Percentiles rank a stretch among this genome's conserved stretches.
Evolutionary conservation across 768 basidiomycete genomes (phyloP).

Genomic region (Lactifluus echinatus): DNA sequence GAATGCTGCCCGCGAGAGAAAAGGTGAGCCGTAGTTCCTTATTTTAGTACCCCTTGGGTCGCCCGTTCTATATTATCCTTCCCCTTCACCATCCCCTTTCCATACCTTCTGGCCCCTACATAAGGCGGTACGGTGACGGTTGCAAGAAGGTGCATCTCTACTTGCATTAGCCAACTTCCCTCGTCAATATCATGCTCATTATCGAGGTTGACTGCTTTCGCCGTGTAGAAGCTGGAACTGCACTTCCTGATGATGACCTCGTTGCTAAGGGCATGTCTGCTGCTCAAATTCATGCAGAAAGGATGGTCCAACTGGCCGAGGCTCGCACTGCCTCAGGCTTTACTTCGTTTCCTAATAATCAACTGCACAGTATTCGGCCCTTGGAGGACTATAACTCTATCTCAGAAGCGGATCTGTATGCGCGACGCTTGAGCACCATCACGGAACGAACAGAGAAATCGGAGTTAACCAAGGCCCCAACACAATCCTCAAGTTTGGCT

Average conservation of each 20-base stretch:
- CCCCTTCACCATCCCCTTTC: conserved; percentile 24
- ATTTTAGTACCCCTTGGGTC: conserved; percentile 25
- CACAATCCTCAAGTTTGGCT: conserved; percentile 10
- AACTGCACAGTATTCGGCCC: conserved; percentile 51
- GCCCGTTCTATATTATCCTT: conserved; percentile 23
- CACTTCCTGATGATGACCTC: conserved; percentile 20
- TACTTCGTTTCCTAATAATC: conserved; percentile 37
- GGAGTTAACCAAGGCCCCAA: conserved; percentile 2
- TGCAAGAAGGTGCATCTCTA: conserved; percentile 23
- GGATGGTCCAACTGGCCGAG: conserved; percentile 12
- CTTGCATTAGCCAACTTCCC: conserved; percentile 10
- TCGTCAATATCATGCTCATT: conserved; percentile 17
- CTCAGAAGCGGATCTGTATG: conserved; percentile 8
- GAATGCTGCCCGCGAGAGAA: conserved; percentile 58
- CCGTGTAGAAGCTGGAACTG: conserved; percentile 22
- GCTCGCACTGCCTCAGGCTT: conserved; percentile 21
- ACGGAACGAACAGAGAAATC: conserved; percentile 20
- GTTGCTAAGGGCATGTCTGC: conserved; percentile 12
- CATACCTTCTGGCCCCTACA: conserved; percentile 22
- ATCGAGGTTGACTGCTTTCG: conserved; percentile 21
- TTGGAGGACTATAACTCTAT: conserved; percentile 25
- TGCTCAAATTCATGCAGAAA: conserved; percentile 16
- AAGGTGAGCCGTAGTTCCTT: conserved; percentile 61
- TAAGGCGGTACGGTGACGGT: conserved; percentile 16
- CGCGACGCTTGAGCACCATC: conserved; percentile 19